Evolutionary conservation across 805 yeast genomes (phyloP).

Genomic region (Barnettozyma salicaria): DNA sequence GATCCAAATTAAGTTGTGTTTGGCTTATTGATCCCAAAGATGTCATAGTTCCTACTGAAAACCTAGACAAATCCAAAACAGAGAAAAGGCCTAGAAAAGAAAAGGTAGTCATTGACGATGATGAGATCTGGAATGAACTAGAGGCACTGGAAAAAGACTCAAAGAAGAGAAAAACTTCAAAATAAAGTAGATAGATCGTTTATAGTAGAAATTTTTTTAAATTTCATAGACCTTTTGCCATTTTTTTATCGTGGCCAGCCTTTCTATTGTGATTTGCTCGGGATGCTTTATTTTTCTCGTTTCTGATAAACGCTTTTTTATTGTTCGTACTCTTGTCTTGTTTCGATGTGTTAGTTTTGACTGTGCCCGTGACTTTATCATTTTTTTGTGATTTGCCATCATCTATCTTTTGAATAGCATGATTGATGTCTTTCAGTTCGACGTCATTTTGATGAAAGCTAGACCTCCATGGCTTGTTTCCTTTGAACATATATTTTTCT

Average conservation of each 20-base stretch:
- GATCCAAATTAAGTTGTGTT: constrained; percentile 59
- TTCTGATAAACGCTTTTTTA: constrained; percentile 36
- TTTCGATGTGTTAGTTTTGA: background rate
- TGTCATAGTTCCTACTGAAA: constrained; percentile 25
- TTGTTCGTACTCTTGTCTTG: constrained; percentile 9
- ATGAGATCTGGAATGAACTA: constrained; percentile 34
- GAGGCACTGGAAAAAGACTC: constrained; percentile 17
- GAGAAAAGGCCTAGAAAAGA: constrained; percentile 31
- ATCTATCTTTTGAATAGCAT: too few relatives aligned
- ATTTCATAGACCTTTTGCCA: constrained; percentile 21
- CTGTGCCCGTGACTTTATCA: background rate
- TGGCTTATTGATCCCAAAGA: constrained; percentile 44
- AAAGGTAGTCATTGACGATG: constrained; percentile 26
- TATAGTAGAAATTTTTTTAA: background rate
- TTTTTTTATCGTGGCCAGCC: constrained; percentile 52
- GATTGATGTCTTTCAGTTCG: constrained; percentile 9
- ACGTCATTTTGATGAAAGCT: constrained; percentile 13
- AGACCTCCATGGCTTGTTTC: constrained; percentile 30
- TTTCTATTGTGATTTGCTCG: constrained; percentile 64
- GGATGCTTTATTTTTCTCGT: constrained; percentile 50
- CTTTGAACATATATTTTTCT: constrained; percentile 49
- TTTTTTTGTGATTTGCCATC: background rate
- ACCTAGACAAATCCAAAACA: constrained; percentile 29
- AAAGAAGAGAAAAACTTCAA: constrained; percentile 18
- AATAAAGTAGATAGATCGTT: constrained; percentile 3